These are phyloP conservation scores for Amphicarpaea edgeworthii DNA, from an alignment of 306 rosid genomes.

Conservation along the genomic window DNA sequence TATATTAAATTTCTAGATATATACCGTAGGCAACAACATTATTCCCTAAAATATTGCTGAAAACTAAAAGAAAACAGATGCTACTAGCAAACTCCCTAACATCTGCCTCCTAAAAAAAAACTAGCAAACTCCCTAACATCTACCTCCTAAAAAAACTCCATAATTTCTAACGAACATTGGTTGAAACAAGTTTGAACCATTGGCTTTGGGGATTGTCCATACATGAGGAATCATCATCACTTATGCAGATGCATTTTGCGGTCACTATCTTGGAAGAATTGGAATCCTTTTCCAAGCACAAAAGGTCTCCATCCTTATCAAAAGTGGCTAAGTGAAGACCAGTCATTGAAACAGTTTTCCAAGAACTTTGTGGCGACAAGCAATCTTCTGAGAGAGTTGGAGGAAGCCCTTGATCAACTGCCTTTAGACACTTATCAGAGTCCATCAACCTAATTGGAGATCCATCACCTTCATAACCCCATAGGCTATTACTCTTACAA, in stretches of 20 bases:
- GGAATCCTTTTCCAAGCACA: constrained; percentile 47
- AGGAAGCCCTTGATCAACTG: constrained; percentile 48
- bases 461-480: constrained; percentile 52
- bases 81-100: not conserved
- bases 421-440: constrained; percentile 45
- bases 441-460: constrained; percentile 43
- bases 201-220: constrained; percentile 52
- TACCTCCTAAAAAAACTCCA: not conserved
- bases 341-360: constrained; percentile 44
- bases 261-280: constrained; percentile 44
- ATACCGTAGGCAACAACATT: not conserved
- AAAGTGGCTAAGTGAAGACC: constrained; percentile 61
- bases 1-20: not conserved
- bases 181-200: constrained; percentile 59
- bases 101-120: not conserved
- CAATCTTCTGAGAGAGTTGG: constrained; percentile 45
- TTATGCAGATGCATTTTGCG: constrained; percentile 54
- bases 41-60: not conserved
- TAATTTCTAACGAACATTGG: constrained; percentile 38
- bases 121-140: not conserved
- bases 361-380: constrained; percentile 45
- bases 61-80: not conserved
- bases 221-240: constrained; percentile 50
- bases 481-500: constrained; percentile 40
- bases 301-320: constrained; percentile 1